A percentile compares a stretch with the other conserved stretches of the same genome.
These are phyloP conservation scores for Fusarium sp. DNA, from an alignment of 2,329 filamentous ascomycete species.

Conservation along the genomic window DNA sequence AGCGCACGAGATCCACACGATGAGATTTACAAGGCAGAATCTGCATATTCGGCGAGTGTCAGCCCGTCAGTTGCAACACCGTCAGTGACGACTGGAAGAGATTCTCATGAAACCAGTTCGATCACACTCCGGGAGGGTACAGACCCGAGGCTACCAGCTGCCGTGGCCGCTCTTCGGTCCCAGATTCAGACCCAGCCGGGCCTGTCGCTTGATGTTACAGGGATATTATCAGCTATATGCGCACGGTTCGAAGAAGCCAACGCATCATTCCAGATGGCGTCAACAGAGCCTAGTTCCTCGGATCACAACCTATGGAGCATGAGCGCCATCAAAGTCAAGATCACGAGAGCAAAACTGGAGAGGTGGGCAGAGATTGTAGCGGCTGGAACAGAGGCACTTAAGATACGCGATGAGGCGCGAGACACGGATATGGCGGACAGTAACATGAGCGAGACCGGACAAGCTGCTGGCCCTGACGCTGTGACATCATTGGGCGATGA, in stretches of 20 bases:
- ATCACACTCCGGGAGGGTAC: constrained; percentile 43
- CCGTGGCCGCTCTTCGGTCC: constrained; percentile 52
- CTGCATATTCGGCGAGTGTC: constrained; percentile 24
- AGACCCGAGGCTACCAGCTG: constrained; percentile 52
- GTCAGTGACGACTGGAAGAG: not conserved
- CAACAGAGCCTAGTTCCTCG: constrained; percentile 46
- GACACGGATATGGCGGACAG: constrained; percentile 32
- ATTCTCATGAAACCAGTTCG: constrained; percentile 21
- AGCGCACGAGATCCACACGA: constrained; percentile 31
- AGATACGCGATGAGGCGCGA: constrained; percentile 28
- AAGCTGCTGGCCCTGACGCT: too few species aligned
- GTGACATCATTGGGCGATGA: too few species aligned
- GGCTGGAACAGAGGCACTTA: constrained; percentile 44
- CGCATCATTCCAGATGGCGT: constrained; percentile 45
- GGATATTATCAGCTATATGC: constrained; percentile 54
- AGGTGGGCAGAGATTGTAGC: constrained; percentile 58
- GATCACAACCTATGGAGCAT: constrained; percentile 60
- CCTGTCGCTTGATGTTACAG: constrained; percentile 55
- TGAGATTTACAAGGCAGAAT: constrained; percentile 38
- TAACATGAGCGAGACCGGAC: not conserved
- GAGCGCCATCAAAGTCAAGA: constrained; percentile 57
- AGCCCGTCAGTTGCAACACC: constrained; percentile 20
- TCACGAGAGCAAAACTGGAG: constrained; percentile 57
- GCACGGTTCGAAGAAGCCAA: constrained; percentile 56
- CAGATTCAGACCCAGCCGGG: constrained; percentile 56